Conservation (phyloP, 2,329 filamentous ascomycete genomes). For the Penicillium sp. region DNA sequence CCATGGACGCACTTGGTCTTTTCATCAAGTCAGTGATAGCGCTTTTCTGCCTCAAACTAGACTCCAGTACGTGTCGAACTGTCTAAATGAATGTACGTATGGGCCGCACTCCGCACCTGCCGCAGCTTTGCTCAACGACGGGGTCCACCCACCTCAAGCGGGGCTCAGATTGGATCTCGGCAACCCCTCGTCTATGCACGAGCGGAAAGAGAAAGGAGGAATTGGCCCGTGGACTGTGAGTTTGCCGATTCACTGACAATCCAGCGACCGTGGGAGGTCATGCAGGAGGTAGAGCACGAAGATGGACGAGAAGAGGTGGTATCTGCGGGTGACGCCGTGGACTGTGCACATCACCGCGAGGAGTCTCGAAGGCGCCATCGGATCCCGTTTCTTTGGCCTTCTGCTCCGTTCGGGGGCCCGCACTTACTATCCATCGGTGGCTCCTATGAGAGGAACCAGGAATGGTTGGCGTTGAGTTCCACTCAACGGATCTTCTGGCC, state of each 20-base stretch:
- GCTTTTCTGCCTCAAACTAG: background rate
- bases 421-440: slow-evolving; percentile 8
- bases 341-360: background rate
- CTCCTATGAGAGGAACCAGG: slow-evolving; percentile 6
- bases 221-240: slow-evolving; percentile 1
- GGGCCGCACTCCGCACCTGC: slow-evolving; percentile 14
- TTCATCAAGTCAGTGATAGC: too few species aligned
- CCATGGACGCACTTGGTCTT: too few species aligned
- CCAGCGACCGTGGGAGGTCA: background rate
- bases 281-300: background rate
- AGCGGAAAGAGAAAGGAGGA: background rate
- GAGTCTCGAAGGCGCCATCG: slow-evolving; percentile 6
- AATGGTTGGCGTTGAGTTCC: slow-evolving; percentile 7
- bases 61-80: background rate
- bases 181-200: slow-evolving; percentile 2
- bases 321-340: too few species aligned
- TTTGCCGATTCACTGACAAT: background rate
- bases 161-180: background rate
- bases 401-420: slow-evolving; percentile 21
- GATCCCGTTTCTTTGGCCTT: slow-evolving; percentile 20
- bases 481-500: slow-evolving; percentile 1
- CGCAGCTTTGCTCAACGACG: slow-evolving; percentile 5
- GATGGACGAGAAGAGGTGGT: too few species aligned
- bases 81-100: slow-evolving; percentile 6
- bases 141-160: background rate